These are phyloP conservation scores for baker's yeast (Saccharomyces cerevisiae) DNA, from an alignment of 805 yeast species.

Conservation along the genomic window DNA sequence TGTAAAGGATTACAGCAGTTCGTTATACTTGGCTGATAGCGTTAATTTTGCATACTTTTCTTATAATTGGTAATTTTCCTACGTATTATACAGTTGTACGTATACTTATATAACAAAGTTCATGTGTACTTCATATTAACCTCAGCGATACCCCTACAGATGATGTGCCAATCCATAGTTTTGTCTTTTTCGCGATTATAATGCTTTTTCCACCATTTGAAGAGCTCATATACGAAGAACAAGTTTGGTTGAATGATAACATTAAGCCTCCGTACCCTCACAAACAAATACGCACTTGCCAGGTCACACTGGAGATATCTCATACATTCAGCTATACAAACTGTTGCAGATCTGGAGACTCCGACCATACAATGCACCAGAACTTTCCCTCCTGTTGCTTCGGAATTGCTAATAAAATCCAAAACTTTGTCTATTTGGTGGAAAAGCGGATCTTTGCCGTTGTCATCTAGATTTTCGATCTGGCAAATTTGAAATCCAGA, in stretches of 20 bases:
- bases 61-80: background rate
- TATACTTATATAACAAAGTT: background rate
- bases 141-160: constrained; percentile 75
- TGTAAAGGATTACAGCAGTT: background rate
- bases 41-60: background rate
- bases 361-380: constrained; percentile 94
- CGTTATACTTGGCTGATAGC: background rate
- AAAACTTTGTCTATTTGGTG: constrained; percentile 55
- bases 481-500: constrained; percentile 34
- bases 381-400: constrained; percentile 39
- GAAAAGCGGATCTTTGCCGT: constrained; percentile 76
- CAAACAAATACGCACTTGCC: constrained; percentile 76
- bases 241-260: constrained; percentile 92
- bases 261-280: constrained; percentile 81
- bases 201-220: constrained; percentile 40
- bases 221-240: constrained; percentile 82
- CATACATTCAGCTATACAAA: constrained; percentile 94
- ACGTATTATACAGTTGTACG: background rate
- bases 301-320: constrained; percentile 55
- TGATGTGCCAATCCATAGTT: constrained; percentile 79
- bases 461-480: constrained; percentile 74
- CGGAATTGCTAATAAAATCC: constrained; percentile 52
- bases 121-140: constrained; percentile 61
- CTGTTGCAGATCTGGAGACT: constrained; percentile 89
- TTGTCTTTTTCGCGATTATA: constrained; percentile 28